These are phyloP conservation scores for Xerocomellus dryophilus DNA, from an alignment of 768 basidiomycete species.

Conservation along the genomic window DNA sequence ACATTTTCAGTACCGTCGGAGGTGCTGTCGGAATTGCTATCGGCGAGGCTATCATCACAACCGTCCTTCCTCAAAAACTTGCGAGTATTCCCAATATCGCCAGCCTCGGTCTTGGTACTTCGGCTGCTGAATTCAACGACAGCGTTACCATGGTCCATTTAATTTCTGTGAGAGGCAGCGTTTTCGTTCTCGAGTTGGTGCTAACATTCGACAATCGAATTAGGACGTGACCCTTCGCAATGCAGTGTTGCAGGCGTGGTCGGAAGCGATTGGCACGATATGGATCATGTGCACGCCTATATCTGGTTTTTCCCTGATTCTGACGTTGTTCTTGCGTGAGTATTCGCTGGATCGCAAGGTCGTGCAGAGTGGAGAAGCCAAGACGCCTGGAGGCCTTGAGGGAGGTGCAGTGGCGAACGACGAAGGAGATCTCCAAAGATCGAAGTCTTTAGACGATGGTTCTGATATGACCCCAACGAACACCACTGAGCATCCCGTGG, in stretches of 20 bases:
- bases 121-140: conserved; percentile 43
- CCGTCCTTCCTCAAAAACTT: conserved; percentile 41
- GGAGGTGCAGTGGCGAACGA: conserved; percentile 6
- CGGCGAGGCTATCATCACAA: conserved; percentile 68
- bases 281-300: conserved; percentile 66
- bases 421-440: neutral
- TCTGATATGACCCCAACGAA: neutral
- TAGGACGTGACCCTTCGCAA: conserved; percentile 50
- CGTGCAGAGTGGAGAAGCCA: conserved; percentile 36
- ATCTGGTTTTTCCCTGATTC: conserved; percentile 48
- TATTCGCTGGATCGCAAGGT: conserved; percentile 58
- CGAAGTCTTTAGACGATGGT: neutral
- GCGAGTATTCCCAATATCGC: conserved; percentile 31
- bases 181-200: neutral
- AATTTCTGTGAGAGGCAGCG: conserved; percentile 16
- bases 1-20: conserved; percentile 53
- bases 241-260: conserved; percentile 59
- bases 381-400: conserved; percentile 31
- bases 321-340: conserved; percentile 51
- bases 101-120: conserved; percentile 34
- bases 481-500: neutral
- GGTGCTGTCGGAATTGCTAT: conserved; percentile 75
- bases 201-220: neutral
- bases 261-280: conserved; percentile 57
- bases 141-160: conserved; percentile 42